phyloP scores from a whole-genome alignment of 2,329 filamentous ascomycete species.

The Biscogniauxia marginata region DNA sequence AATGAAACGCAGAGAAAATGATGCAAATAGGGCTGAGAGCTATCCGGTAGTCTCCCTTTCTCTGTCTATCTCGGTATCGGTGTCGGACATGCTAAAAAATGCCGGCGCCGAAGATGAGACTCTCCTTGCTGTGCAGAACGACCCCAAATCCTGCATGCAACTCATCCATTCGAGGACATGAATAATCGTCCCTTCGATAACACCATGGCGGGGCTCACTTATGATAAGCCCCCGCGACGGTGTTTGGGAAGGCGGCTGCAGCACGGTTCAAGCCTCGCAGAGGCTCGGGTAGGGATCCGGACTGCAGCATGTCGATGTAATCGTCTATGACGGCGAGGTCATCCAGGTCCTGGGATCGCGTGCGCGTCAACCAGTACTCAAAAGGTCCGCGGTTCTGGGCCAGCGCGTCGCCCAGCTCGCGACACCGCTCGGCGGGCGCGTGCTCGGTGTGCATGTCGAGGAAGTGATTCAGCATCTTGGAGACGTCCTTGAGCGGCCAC shows the following conservation, averaged over 20 bases:
- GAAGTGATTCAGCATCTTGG: slow-evolving; percentile 47
- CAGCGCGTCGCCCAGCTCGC: slow-evolving; percentile 43
- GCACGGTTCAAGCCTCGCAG: slow-evolving; percentile 36
- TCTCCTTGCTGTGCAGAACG: too few relatives aligned
- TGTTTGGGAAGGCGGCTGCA: slow-evolving; percentile 35
- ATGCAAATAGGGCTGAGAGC: neutral
- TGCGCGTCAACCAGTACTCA: slow-evolving; percentile 46
- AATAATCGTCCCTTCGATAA: neutral
- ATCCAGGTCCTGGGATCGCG: slow-evolving; percentile 37
- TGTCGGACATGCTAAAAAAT: neutral
- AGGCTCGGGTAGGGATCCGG: slow-evolving; percentile 37
- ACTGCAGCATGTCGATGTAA: slow-evolving; percentile 35
- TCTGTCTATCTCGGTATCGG: neutral
- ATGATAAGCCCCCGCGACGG: slow-evolving; percentile 11
- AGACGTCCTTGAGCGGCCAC: slow-evolving; percentile 46
- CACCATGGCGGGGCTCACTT: neutral
- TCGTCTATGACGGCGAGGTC: slow-evolving; percentile 36
- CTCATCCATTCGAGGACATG: neutral
- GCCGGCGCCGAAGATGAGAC: too few relatives aligned
- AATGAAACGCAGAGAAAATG: neutral
- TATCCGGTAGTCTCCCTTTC: neutral
- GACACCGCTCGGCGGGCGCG: slow-evolving; percentile 39
- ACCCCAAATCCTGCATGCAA: too few relatives aligned
- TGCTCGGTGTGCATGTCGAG: slow-evolving; percentile 47
- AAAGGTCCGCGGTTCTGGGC: slow-evolving; percentile 44